phyloP scores from a whole-genome alignment of 2,329 filamentous ascomycete genomes.

The Colletotrichum horii region DNA sequence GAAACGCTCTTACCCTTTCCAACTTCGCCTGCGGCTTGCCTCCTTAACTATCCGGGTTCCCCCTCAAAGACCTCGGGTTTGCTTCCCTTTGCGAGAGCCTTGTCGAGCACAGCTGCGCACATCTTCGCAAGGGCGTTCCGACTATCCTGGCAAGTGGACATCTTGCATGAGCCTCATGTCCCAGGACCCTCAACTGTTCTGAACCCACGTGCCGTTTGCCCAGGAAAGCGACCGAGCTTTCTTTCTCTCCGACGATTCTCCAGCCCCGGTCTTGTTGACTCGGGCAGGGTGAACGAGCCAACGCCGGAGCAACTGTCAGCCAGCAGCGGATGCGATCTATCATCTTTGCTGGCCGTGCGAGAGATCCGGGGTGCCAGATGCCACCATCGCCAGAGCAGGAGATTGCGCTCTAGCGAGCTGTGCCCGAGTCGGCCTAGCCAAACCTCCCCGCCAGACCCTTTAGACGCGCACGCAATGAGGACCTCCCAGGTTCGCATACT shows the following conservation, averaged over 20 bases:
- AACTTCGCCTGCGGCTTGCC: not conserved
- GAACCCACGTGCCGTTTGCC: not conserved
- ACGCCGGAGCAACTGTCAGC: not conserved
- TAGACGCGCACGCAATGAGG: not conserved
- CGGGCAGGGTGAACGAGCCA: conserved; percentile 4
- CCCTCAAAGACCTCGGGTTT: not conserved
- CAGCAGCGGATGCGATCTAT: not conserved
- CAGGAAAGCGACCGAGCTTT: conserved; percentile 2
- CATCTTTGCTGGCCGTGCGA: not conserved
- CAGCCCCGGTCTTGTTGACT: not conserved
- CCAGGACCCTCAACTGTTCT: not conserved
- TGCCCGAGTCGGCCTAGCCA: not conserved
- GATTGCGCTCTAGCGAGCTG: not conserved
- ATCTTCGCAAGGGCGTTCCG: not conserved
- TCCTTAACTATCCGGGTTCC: not conserved
- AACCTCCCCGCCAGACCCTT: not conserved
- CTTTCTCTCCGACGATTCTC: not conserved
- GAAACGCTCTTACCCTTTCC: not conserved
- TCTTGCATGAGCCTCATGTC: conserved; percentile 10
- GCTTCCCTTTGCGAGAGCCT: not conserved
- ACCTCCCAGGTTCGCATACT: not conserved
- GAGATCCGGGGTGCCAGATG: not conserved
- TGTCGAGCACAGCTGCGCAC: not conserved
- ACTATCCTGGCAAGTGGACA: not conserved
- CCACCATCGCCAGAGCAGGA: not conserved